Evolutionary conservation across 805 yeast genomes (phyloP).

Genomic region (Cyberlindnera veronae): DNA sequence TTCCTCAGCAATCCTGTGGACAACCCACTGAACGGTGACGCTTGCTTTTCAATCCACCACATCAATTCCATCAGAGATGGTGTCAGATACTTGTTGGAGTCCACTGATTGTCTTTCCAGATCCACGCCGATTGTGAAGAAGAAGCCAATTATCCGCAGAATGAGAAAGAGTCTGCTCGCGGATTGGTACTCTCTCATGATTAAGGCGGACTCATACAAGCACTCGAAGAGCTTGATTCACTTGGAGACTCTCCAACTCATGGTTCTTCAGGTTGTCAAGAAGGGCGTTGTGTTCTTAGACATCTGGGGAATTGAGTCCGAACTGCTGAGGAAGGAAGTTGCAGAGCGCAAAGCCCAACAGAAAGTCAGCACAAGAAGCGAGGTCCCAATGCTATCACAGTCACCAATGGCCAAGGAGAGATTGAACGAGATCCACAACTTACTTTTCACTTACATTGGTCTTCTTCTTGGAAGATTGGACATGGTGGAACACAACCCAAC

Average conservation of each 20-base stretch:
- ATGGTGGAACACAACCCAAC: constrained; percentile 68
- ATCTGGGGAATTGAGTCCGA: constrained; percentile 70
- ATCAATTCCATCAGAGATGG: constrained; percentile 73
- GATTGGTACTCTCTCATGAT: constrained; percentile 80
- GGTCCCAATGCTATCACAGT: constrained; percentile 43
- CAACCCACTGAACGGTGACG: constrained; percentile 33
- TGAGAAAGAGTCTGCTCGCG: constrained; percentile 66
- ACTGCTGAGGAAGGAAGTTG: constrained; percentile 30
- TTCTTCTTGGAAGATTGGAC: constrained; percentile 74
- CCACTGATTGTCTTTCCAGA: constrained; percentile 72
- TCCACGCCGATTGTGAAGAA: constrained; percentile 66
- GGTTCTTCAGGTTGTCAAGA: constrained; percentile 63
- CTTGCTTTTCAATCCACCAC: constrained; percentile 21
- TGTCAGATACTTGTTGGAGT: constrained; percentile 57
- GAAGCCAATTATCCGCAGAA: constrained; percentile 55
- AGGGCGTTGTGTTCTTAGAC: constrained; percentile 60
- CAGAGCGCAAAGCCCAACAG: constrained; percentile 6
- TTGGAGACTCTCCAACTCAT: constrained; percentile 59
- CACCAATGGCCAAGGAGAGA: constrained; percentile 64
- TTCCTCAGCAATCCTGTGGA: constrained; percentile 64
- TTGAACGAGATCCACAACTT: constrained; percentile 61
- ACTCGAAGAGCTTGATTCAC: constrained; percentile 54
- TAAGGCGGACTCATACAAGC: constrained; percentile 71
- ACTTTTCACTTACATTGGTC: constrained; percentile 56
- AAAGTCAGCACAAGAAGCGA: constrained; percentile 2